Conservation (phyloP, 805 yeast species). For the Yarrowia sp. region DNA sequence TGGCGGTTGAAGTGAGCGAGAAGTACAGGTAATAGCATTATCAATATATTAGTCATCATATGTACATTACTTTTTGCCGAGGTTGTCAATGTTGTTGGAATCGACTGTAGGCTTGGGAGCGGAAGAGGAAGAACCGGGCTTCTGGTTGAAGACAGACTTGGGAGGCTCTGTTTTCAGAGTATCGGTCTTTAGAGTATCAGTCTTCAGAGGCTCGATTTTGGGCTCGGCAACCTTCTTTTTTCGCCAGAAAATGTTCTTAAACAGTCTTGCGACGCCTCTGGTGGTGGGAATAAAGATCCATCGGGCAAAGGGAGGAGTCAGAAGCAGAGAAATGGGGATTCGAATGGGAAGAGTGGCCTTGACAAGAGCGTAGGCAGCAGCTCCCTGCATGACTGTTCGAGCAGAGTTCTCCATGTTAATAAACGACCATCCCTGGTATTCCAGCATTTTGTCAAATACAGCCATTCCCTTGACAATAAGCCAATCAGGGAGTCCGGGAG, state of each 20-base stretch:
- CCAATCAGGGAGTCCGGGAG: constrained; percentile 57
- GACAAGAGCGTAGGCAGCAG: constrained; percentile 67
- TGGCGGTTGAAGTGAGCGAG: background rate
- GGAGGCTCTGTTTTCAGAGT: background rate
- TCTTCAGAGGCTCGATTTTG: background rate
- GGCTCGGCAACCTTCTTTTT: constrained; percentile 23
- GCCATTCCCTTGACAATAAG: constrained; percentile 44
- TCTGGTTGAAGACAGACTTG: background rate
- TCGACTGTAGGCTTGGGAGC: background rate
- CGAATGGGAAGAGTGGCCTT: constrained; percentile 56
- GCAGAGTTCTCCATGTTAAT: constrained; percentile 50
- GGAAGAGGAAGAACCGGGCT: background rate
- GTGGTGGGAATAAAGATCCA: constrained; percentile 49
- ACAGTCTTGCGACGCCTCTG: constrained; percentile 26
- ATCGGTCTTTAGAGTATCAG: background rate
- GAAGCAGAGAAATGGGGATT: constrained; percentile 47
- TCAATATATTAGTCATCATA: background rate
- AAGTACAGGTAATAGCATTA: too few species aligned
- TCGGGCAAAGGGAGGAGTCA: constrained; percentile 58
- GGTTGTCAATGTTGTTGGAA: too few species aligned
- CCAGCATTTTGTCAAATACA: constrained; percentile 35
- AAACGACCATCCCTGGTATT: constrained; percentile 25
- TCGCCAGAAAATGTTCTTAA: background rate
- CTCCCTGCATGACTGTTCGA: constrained; percentile 62
- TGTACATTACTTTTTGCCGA: background rate